Evolutionary conservation across 2,329 filamentous ascomycete genomes (phyloP).

Genomic region (Colletotrichum falcatum): DNA sequence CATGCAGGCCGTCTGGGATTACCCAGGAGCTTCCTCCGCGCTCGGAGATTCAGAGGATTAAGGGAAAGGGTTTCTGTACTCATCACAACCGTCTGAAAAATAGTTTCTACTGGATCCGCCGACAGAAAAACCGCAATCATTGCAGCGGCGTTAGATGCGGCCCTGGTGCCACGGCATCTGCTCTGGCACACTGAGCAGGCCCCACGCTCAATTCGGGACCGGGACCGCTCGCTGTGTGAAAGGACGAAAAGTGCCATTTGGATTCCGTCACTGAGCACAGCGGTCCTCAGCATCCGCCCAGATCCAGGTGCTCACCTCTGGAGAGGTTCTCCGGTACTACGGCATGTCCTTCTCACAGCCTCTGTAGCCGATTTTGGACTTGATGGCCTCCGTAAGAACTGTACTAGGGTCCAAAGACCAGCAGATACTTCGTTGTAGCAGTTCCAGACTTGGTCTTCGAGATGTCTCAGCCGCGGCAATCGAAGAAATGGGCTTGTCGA

Average conservation of each 20-base stretch:
- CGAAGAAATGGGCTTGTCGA: not conserved
- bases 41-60: not conserved
- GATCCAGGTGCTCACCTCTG: not conserved
- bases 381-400: too few species aligned
- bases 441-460: slow-evolving; percentile 6
- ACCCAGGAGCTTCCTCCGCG: not conserved
- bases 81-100: not conserved
- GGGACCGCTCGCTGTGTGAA: not conserved
- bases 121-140: too few species aligned
- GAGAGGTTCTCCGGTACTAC: not conserved
- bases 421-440: not conserved
- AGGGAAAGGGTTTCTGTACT: not conserved
- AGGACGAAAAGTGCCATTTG: not conserved
- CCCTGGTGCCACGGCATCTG: not conserved
- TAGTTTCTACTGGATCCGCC: not conserved
- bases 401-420: not conserved
- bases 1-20: too few species aligned
- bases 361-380: not conserved
- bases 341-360: not conserved
- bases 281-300: not conserved
- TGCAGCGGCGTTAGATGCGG: not conserved
- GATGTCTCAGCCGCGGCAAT: slow-evolving; percentile 4
- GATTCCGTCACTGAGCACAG: not conserved
- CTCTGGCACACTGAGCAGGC: not conserved
- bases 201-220: not conserved